Base-by-base conservation (phyloP, 2,329 filamentous ascomycete species). In the Fusarium subglutinans region DNA sequence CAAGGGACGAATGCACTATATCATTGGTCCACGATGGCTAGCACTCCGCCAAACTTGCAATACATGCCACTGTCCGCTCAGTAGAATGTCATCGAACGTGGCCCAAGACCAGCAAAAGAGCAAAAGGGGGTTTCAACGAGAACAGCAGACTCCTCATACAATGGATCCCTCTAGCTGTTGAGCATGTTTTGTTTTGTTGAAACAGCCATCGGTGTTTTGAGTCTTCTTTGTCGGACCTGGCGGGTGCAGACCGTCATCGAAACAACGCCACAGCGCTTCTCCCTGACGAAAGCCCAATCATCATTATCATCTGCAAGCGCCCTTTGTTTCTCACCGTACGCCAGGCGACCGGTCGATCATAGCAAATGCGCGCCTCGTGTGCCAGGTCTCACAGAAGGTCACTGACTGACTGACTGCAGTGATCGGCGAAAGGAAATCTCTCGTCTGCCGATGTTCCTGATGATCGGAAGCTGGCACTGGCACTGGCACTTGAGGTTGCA, bases 211-310 rank as follows among this genome's bases (percentile, higher is more conserved):
- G 33, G 17, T 41, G 59, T 70, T 70, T 70, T 70, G 66, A 40
- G 62, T 69, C 51, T 66, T 55, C 54, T 66, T 72, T 60, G 30
- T 73, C 51, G 45, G 54, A 57, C 44, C 33, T 54, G 22, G 38
- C 60, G 55, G 60, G 24, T 62, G 24, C 58, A 44, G 30, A 24
- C 37, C 30, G 24, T 24, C 40, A 53, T 45, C 37, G 67, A 68
- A 71, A 71, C 56, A 72, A 63, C 69, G 69, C 69, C 69, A 71
- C 69, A 50, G 69, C 69, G 69, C 62, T 68, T 71, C 67, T 70
- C 50, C 44, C 48, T 33, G 40, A 40, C 18, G 15, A 48, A n/a
- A 70, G n/a, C 41, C 60, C 67, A 70, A 61, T 67, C 67, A n/a
- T n/a, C n/a, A n/a, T n/a, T n/a, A n/a, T n/a, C n/a, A 69, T 2